Base-by-base conservation (phyloP, 148 eudicot genomes). In the Persicaria maculosa region DNA sequence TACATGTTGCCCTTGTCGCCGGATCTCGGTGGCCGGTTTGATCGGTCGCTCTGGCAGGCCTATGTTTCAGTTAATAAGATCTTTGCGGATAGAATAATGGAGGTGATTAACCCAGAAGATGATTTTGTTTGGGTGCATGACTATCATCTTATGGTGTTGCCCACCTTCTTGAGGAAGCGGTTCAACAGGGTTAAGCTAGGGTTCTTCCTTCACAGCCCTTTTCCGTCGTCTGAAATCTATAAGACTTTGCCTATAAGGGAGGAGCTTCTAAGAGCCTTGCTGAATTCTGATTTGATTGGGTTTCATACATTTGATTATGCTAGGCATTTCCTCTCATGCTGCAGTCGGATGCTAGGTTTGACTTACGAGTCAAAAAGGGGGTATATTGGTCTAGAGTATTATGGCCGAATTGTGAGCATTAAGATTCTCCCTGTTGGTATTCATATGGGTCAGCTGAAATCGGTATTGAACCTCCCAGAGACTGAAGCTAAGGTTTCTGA, bases 231-330 rank as follows among this genome's bases (percentile, higher is more conserved):
- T 1, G 85, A 83, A 75, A 83, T 83, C 12, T 83, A 83, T 45
- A 80, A 81, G 55, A 79, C 82, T 6, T 74, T 83, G 73, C 85
- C 85, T 25, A 81, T 83, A 46, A 77, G 85, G 52, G 85, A 83
- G 70, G 85, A 83, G 76, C 74, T 83, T n/a, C 78, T 83, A 54
- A 83, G 76, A 71, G 85, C 81, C 17, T 74, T 83, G 83, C 61
- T 83, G 45, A 83, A 83, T 74, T 81, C 81, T 7, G 85, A 83
- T 73, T 75, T 83, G 45, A 83, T 83, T 74, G 85, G 85, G 47
- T 83, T 83, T 61, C 85, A 83, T 22, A 83, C 85, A 62, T 83
- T 83, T 77, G 85, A 83, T 74, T 83, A 83, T 83, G 85, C 85
- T 65, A 81, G 85, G 9, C 85, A 82, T 71, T 82, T 82, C 71